phyloP scores from a whole-genome alignment of 352 stramenopile genomes.

The Phytophthora pini region DNA sequence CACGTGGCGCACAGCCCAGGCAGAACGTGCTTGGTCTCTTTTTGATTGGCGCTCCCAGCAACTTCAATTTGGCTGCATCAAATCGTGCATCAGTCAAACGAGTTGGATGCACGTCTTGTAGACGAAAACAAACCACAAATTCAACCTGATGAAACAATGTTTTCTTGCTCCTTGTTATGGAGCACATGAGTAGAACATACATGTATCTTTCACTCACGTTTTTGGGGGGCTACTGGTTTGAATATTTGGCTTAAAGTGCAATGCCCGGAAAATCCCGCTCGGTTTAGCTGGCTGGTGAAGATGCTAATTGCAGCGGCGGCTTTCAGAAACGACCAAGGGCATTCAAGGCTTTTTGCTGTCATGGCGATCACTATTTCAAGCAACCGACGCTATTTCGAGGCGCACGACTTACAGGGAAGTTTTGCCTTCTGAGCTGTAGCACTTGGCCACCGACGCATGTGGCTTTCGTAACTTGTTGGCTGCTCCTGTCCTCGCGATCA shows the following conservation, averaged over 20 bases:
- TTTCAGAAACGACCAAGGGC: not conserved
- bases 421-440: not conserved
- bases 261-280: too few relatives aligned
- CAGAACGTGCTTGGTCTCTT: slow-evolving; percentile 16
- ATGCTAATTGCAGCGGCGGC: not conserved
- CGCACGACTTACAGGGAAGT: not conserved
- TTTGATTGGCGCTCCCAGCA: slow-evolving; percentile 31
- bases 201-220: too few relatives aligned
- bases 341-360: not conserved
- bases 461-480: slow-evolving; percentile 11
- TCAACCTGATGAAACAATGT: too few relatives aligned
- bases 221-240: too few relatives aligned
- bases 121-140: not conserved
- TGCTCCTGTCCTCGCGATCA: not conserved
- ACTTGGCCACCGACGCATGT: slow-evolving; percentile 8
- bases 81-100: slow-evolving; percentile 7
- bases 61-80: slow-evolving; percentile 32
- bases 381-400: slow-evolving; percentile 12
- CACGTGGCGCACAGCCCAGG: slow-evolving; percentile 6
- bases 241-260: too few relatives aligned
- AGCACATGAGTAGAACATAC: too few relatives aligned
- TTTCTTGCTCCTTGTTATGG: too few relatives aligned
- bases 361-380: slow-evolving; percentile 23
- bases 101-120: slow-evolving; percentile 6
- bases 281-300: too few relatives aligned